phyloP scores from a whole-genome alignment of 208 protist species.

The Crithidia sp. region DNA sequence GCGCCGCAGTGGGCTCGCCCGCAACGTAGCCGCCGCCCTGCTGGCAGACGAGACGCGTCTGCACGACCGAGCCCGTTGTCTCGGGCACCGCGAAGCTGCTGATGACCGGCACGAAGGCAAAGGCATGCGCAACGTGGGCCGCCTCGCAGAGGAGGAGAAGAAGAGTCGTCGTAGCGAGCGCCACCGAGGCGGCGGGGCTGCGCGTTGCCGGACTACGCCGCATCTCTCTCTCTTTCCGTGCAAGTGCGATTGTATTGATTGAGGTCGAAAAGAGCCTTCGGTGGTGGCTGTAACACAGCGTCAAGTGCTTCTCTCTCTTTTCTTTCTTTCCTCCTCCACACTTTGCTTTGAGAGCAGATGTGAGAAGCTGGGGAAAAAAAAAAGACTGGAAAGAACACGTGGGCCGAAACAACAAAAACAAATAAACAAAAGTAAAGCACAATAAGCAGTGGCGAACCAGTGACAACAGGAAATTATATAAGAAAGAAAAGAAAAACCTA shows the following conservation, averaged over 20 bases:
- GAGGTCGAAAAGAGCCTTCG: too few species aligned
- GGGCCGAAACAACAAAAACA: not conserved
- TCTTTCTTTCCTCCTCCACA: too few species aligned
- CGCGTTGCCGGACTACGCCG: not conserved
- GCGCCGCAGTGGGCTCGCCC: constrained; percentile 23
- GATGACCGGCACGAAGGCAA: constrained; percentile 36
- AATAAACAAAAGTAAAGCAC: not conserved
- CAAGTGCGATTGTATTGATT: not conserved
- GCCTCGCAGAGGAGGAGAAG: constrained; percentile 17
- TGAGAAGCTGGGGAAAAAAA: not conserved
- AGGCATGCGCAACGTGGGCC: constrained; percentile 10
- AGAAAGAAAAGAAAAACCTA: constrained; percentile 8
- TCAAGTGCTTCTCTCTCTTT: too few species aligned
- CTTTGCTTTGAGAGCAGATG: too few species aligned
- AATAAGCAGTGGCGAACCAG: not conserved
- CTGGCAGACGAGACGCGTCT: constrained; percentile 27
- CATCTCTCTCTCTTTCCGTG: not conserved
- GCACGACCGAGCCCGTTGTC: constrained; percentile 8
- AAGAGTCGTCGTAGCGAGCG: not conserved
- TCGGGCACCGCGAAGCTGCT: constrained; percentile 24
- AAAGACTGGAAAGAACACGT: not conserved
- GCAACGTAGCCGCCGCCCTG: constrained; percentile 36
- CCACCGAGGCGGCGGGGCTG: not conserved
- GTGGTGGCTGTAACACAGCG: too few species aligned
- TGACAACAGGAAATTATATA: not conserved